A percentile compares a stretch with the other conserved stretches of the same genome.
Evolutionary conservation across 1,284 basidiomycete species (phyloP).

Genomic region (Schizophyllum amplum): DNA sequence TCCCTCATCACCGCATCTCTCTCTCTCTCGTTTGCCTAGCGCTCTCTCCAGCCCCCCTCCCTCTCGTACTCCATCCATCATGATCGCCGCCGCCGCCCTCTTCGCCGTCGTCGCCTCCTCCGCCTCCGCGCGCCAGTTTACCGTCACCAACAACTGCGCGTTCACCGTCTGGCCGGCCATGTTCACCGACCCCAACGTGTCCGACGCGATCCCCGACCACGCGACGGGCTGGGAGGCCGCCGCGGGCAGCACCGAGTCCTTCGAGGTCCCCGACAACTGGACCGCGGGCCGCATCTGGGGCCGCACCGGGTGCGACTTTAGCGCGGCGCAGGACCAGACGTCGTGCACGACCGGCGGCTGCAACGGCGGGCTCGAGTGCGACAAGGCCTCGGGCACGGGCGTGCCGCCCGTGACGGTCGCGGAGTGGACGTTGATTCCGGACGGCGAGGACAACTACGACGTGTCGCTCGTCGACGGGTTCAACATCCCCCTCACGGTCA

Average conservation of each 20-base stretch:
- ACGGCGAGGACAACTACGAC: slow-evolving; percentile 3
- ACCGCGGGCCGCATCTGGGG: slow-evolving; percentile 6
- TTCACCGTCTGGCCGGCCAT: slow-evolving; percentile 7
- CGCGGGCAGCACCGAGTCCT: slow-evolving; percentile 1
- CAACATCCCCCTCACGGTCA: slow-evolving; percentile 33
- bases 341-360: slow-evolving; percentile 4
- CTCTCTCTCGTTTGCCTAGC: background rate
- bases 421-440: slow-evolving; percentile 20
- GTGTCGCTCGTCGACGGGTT: slow-evolving; percentile 27
- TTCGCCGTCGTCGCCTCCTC: background rate
- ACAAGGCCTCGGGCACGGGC: slow-evolving; percentile 9
- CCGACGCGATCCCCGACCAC: background rate
- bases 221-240: slow-evolving; percentile 6
- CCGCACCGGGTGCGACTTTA: slow-evolving; percentile 5
- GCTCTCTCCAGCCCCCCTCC: background rate
- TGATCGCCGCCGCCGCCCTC: background rate
- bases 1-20: background rate
- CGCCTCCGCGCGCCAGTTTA: slow-evolving; percentile 3
- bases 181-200: slow-evolving; percentile 4
- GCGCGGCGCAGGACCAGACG: background rate
- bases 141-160: slow-evolving; percentile 5
- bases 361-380: slow-evolving; percentile 5
- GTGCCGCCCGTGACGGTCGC: slow-evolving; percentile 29
- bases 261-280: slow-evolving; percentile 7
- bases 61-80: background rate